These are phyloP conservation scores for Litsea cubeba DNA, from an alignment of 164 flowering plant genomes.

Conservation along the genomic window DNA sequence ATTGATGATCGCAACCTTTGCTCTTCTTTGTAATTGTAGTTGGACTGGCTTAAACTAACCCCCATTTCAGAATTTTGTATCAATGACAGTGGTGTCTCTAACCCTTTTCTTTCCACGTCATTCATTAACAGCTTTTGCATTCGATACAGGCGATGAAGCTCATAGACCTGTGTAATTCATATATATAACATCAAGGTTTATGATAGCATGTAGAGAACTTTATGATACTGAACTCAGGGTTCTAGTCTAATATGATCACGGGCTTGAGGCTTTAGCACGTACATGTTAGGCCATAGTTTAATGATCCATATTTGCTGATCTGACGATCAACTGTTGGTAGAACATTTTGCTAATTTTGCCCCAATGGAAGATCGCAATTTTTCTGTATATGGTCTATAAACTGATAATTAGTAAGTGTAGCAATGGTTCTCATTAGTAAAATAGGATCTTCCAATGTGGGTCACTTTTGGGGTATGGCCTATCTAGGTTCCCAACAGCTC, in stretches of 20 bases:
- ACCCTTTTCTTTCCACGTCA: constrained; percentile 14
- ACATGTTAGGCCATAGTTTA: background rate
- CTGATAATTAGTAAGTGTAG: background rate
- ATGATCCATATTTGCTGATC: background rate
- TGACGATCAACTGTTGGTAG: background rate
- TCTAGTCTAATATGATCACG: background rate
- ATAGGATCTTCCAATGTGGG: background rate
- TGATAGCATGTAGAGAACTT: no score
- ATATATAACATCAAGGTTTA: background rate
- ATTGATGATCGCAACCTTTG: constrained; percentile 17
- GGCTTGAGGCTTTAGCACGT: background rate
- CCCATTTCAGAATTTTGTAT: constrained; percentile 12
- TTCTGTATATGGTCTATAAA: background rate
- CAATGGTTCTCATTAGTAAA: background rate
- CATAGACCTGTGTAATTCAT: constrained; percentile 45
- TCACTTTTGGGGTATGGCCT: background rate
- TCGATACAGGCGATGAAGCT: constrained; percentile 77
- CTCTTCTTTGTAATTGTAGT: constrained; percentile 4
- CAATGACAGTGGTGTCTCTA: background rate
- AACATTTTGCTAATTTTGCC: background rate
- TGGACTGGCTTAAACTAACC: constrained; percentile 5
- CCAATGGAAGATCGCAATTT: background rate
- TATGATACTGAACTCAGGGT: background rate
- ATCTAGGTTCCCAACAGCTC: background rate
- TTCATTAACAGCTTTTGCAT: constrained; percentile 71